A percentile compares a stretch with the other conserved stretches of the same genome.
Conservation (phyloP, 176 grass and related monocot genomes). For the Raddia distichophylla region DNA sequence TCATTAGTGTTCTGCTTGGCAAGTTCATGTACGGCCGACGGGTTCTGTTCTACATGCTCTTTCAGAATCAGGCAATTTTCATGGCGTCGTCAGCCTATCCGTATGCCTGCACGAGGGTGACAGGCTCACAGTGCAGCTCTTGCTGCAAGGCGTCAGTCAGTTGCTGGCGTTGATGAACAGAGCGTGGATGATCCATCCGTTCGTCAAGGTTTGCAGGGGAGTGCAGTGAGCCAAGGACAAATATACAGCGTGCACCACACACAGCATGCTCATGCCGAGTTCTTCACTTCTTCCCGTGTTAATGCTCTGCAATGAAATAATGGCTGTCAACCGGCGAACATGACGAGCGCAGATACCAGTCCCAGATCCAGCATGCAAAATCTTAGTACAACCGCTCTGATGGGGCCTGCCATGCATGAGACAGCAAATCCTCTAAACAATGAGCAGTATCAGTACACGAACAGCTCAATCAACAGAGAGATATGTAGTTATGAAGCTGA, state of each 20-base stretch:
- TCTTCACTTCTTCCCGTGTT: not conserved
- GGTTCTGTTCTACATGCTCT: too few relatives aligned
- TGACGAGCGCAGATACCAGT: not conserved
- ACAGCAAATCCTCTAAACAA: not conserved
- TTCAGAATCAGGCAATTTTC: not conserved
- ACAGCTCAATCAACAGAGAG: not conserved
- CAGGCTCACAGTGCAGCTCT: not conserved
- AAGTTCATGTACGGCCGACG: too few relatives aligned
- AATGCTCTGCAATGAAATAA: not conserved
- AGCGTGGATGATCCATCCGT: not conserved
- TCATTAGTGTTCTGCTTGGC: too few relatives aligned
- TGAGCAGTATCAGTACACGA: not conserved
- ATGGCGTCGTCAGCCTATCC: not conserved
- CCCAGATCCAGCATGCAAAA: conserved; percentile 11
- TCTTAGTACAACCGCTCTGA: conserved; percentile 14
- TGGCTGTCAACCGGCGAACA: not conserved
- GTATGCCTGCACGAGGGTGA: not conserved
- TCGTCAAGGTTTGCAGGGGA: not conserved
- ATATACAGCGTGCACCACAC: not conserved
- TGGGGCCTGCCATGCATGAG: not conserved
- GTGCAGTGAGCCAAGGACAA: not conserved
- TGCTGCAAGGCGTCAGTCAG: too few relatives aligned
- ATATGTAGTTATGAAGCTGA: not conserved
- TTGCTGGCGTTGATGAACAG: not conserved
- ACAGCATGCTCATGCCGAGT: not conserved